Conservation (phyloP, 257 asterid genomes). For the Apocynum venetum region DNA sequence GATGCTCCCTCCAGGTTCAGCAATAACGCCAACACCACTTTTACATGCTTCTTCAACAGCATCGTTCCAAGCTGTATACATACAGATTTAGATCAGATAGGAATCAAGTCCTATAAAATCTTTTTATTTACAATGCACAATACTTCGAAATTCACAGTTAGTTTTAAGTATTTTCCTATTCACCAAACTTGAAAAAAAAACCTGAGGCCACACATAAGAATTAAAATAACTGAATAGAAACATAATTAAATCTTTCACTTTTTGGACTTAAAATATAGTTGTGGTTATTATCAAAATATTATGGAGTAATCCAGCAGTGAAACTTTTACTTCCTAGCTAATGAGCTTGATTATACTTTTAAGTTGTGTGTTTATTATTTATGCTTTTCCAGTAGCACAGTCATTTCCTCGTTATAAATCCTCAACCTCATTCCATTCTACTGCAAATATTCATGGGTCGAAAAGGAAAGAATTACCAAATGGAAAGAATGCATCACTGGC, state of each 20-base stretch:
- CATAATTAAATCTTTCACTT: neutral
- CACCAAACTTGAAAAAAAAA: neutral
- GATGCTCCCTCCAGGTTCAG: constrained; percentile 94
- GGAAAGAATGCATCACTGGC: constrained; percentile 99
- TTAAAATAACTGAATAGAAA: neutral
- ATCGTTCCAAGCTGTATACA: constrained; percentile 79
- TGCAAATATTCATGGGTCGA: constrained; percentile 1
- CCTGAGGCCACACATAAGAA: neutral
- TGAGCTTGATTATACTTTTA: neutral
- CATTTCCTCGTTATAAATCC: neutral
- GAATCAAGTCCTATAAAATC: neutral
- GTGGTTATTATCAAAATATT: neutral
- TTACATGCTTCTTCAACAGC: constrained; percentile 97
- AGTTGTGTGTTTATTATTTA: neutral
- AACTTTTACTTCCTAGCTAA: neutral
- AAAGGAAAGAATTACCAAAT: constrained; percentile 47
- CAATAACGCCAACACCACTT: constrained; percentile 68
- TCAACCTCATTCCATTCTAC: neutral
- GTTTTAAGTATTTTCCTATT: neutral
- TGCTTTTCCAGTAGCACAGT: neutral
- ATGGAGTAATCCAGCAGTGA: neutral
- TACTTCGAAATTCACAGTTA: too few species aligned
- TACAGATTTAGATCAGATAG: neutral
- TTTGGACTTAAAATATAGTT: neutral
- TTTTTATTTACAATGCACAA: neutral